Percentiles rank a stretch among this genome's conserved stretches.
Conservation (phyloP, 2,329 filamentous ascomycete species). For the Aureobasidium sp. region DNA sequence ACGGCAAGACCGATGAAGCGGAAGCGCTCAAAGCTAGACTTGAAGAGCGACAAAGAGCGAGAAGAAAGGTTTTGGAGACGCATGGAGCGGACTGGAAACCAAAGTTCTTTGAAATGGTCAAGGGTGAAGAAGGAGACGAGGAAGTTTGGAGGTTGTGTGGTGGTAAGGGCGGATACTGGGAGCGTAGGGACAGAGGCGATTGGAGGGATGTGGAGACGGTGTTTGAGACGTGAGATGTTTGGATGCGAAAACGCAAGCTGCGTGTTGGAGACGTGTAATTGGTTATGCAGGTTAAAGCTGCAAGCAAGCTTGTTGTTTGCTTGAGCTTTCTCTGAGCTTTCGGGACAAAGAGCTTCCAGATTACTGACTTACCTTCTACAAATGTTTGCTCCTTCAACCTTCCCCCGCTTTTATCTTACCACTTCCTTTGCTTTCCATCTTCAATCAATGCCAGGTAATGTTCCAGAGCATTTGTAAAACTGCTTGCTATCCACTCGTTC, state of each 20-base stretch:
- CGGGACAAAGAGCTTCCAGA: background rate
- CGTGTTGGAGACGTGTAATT: background rate
- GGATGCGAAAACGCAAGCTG: background rate
- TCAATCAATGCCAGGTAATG: no score
- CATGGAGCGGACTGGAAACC: conserved; percentile 66
- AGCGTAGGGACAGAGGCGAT: conserved; percentile 61
- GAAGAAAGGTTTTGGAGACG: conserved; percentile 70
- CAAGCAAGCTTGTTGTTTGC: background rate
- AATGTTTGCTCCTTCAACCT: no score
- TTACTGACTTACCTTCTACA: no score
- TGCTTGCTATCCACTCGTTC: no score
- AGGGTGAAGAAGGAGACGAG: conserved; percentile 29
- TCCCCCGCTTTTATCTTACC: no score
- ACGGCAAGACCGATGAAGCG: conserved; percentile 73
- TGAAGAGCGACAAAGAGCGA: conserved; percentile 74
- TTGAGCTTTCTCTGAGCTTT: background rate
- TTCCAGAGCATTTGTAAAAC: no score
- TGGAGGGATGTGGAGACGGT: conserved; percentile 57
- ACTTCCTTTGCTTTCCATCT: no score
- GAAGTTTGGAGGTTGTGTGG: conserved; percentile 58
- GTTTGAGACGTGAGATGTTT: conserved; percentile 33
- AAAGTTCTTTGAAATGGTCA: conserved; percentile 74
- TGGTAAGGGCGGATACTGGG: conserved; percentile 91
- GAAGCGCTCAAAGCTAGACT: conserved; percentile 76
- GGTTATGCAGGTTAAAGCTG: no score